Percentiles rank a stretch among this genome's conserved stretches.
phyloP scores from a whole-genome alignment of 176 grass and related monocot species.

The Raddia guianensis region DNA sequence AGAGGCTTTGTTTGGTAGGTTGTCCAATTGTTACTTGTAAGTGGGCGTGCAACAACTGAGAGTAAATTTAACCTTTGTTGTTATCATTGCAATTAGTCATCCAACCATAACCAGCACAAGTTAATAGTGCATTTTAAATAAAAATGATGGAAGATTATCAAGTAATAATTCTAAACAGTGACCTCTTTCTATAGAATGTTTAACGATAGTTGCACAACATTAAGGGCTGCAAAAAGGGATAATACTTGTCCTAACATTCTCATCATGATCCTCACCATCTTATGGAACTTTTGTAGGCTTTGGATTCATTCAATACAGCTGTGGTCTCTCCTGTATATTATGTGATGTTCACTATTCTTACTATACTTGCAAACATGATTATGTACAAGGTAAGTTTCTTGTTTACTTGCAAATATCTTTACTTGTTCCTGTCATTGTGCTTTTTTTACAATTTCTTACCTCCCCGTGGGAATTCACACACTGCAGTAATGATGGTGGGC shows the following conservation, averaged over 20 bases:
- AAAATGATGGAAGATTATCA: background rate
- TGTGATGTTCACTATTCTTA: constrained; percentile 96
- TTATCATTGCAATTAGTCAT: constrained; percentile 12
- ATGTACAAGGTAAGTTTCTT: constrained; percentile 77
- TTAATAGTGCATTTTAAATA: background rate
- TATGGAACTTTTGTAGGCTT: constrained; percentile 55
- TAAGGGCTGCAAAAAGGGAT: constrained; percentile 4
- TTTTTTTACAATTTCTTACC: background rate
- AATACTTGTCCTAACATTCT: constrained; percentile 15
- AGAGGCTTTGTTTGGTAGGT: background rate
- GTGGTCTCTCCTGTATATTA: constrained; percentile 91
- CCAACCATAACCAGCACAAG: constrained; percentile 7
- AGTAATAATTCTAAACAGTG: constrained; percentile 3
- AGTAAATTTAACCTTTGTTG: constrained; percentile 14
- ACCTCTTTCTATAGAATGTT: background rate
- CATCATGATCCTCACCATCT: constrained; percentile 17
- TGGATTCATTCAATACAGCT: constrained; percentile 87
- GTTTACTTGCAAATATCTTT: constrained; percentile 17
- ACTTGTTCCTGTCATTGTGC: constrained; percentile 2
- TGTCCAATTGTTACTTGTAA: background rate
- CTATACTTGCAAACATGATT: constrained; percentile 94
- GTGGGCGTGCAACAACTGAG: constrained; percentile 10
- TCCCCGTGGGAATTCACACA: background rate
- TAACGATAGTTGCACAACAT: background rate
- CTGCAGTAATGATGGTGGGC: background rate